phyloP scores from a whole-genome alignment of 1,284 basidiomycete species.

The Agaricales sp. region DNA sequence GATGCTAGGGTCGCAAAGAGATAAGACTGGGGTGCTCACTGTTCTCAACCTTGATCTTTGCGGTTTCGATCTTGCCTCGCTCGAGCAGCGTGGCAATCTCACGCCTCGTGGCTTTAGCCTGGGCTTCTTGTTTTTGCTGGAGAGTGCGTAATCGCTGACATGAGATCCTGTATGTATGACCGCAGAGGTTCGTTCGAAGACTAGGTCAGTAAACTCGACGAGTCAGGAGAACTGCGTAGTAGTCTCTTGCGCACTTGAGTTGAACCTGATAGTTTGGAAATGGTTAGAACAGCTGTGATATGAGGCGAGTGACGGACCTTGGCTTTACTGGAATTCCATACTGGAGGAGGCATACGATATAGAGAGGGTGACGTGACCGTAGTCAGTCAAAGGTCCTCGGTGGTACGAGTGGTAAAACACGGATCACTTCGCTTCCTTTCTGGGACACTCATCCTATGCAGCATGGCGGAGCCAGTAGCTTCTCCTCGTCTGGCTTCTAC shows the following conservation, averaged over 20 bases:
- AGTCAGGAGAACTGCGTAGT: constrained; percentile 2
- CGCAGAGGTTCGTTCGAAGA: background rate
- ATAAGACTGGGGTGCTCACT: constrained; percentile 32
- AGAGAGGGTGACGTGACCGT: too few species aligned
- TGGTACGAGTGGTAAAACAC: background rate
- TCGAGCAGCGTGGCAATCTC: constrained; percentile 77
- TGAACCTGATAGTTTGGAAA: constrained; percentile 38
- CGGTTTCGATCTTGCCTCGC: constrained; percentile 73
- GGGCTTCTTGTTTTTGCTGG: constrained; percentile 89
- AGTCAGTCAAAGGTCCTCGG: too few species aligned
- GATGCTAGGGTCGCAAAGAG: background rate
- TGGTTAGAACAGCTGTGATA: constrained; percentile 5
- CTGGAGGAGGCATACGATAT: constrained; percentile 32
- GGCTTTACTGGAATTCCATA: constrained; percentile 64
- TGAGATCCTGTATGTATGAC: constrained; percentile 49
- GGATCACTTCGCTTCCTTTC: background rate
- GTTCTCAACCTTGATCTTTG: constrained; percentile 74
- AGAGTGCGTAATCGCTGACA: constrained; percentile 85
- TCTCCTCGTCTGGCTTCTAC: background rate
- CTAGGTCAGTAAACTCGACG: background rate
- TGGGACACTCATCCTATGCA: background rate
- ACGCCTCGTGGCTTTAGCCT: constrained; percentile 75
- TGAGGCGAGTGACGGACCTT: constrained; percentile 33
- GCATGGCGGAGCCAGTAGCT: background rate
- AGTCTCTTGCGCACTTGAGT: constrained; percentile 37